These are phyloP conservation scores for Neofusicoccum sp. DNA, from an alignment of 2,329 filamentous ascomycete species.

Conservation along the genomic window DNA sequence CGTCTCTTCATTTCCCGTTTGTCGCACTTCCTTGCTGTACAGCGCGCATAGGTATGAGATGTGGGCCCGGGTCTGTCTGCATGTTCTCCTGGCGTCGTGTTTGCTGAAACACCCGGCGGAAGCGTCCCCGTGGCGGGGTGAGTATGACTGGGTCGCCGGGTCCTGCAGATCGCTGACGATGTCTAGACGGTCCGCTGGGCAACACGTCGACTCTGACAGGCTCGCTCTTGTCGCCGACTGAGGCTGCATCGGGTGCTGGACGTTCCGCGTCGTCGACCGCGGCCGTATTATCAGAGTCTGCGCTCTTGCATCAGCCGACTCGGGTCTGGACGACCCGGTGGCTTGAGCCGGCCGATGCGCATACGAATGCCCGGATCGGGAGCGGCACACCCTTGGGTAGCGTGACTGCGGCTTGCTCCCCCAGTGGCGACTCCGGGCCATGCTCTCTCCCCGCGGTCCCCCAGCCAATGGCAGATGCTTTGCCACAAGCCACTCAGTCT, in stretches of 20 bases:
- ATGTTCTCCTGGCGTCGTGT: conserved; percentile 24
- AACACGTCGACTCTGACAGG: not conserved
- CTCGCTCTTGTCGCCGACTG: not conserved
- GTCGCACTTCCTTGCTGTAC: conserved; percentile 28
- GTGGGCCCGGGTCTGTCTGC: conserved; percentile 33
- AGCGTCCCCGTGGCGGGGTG: conserved; percentile 7
- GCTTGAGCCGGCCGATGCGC: not conserved
- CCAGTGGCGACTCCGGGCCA: not conserved
- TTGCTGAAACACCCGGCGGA: conserved; percentile 5
- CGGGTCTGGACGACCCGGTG: conserved; percentile 8
- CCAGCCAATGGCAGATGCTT: not conserved
- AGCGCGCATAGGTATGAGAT: conserved; percentile 30
- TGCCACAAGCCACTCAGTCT: conserved; percentile 10
- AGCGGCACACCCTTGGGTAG: not conserved
- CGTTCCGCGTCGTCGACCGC: not conserved
- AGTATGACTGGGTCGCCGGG: not conserved
- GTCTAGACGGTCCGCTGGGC: not conserved
- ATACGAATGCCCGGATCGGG: not conserved
- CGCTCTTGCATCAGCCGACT: not conserved
- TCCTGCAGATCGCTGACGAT: conserved; percentile 5
- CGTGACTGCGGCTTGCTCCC: not conserved
- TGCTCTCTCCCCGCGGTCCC: not conserved
- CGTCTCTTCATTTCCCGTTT: conserved; percentile 25
- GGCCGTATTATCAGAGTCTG: not conserved
- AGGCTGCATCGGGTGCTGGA: not conserved